Evolutionary conservation across 2,329 filamentous ascomycete species (phyloP), one percentile per base, ranked within the genome.

Genomic region (Ophiostoma himal-ulmi): DNA sequence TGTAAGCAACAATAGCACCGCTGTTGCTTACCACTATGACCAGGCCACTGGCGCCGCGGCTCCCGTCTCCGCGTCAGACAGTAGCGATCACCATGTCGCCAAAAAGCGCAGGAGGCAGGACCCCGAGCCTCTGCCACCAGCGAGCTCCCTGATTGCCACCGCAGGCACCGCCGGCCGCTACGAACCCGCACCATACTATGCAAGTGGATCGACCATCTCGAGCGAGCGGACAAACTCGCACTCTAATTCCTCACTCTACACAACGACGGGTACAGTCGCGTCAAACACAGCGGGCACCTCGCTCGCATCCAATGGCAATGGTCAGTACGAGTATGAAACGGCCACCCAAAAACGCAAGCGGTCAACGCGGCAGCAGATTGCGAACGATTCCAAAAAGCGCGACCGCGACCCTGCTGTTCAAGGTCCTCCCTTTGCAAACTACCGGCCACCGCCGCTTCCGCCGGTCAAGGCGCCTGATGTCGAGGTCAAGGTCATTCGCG

Each of bases 281-380:
- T 71, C 3, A 68, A 95, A 93, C 3, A 97, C 94, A 0, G 94
- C 94, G 62, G 89, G 93, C 5, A 97, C 95, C 0, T 98, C 94
- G 17, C 81, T 94, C 6, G 90, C 89, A 17, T 94, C 87, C 0
- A 87, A 86, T 39, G 62, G 62, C 3, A 85, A 83, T 70, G 81
- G 84, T 72, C 84, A 86, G 65, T 89, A 91, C 76, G 89, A 91
- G 68, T 87, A 89, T 74, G 89, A 89, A 68, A 82, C 41, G 83
- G 68, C 88, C n/a, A 92, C 93, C 44, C 91, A 95, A 79, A 98
- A 98, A 82, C 87, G 94, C 76, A 97, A 97, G 81, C 88, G 95
- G 20, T 85, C 70, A 6, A 72, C 91, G 64, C 88, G 92, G 72
- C 91, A 94, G 75, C 91, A 94, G 74, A 85, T 89, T 70, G 91